These are phyloP conservation scores for Nicotiana attenuata DNA, from an alignment of 257 asterid species.

Conservation along the genomic window DNA sequence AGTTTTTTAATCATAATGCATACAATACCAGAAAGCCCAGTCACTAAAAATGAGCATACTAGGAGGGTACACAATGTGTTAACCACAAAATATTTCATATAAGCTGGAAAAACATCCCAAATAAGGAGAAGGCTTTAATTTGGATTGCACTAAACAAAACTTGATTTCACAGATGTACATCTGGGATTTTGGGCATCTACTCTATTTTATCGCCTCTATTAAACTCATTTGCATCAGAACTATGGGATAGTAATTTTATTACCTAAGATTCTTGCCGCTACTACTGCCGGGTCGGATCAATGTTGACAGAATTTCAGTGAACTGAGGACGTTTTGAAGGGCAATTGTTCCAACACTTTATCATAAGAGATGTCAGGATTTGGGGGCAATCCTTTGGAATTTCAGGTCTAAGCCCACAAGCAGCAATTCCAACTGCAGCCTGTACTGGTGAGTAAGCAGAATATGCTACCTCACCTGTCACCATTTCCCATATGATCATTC, in stretches of 20 bases:
- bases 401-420: constrained; percentile 98
- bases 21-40: background rate
- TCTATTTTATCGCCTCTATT: constrained; percentile 2
- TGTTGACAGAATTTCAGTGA: constrained; percentile 62
- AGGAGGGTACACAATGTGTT: background rate
- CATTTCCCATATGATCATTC: constrained; percentile 94
- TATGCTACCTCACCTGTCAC: constrained; percentile 85
- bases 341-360: constrained; percentile 80
- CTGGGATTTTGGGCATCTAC: background rate
- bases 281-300: constrained; percentile 42
- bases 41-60: background rate
- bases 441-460: constrained; percentile 90
- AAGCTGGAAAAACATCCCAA: background rate
- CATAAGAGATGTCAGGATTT: constrained; percentile 60
- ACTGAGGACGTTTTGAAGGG: constrained; percentile 89
- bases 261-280: constrained; percentile 31
- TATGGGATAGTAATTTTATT: constrained; percentile 20
- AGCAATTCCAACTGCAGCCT: constrained; percentile 98
- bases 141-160: background rate
- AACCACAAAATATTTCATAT: background rate
- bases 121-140: background rate
- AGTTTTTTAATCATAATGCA: background rate
- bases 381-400: constrained; percentile 82
- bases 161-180: no score
- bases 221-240: background rate